Evolutionary conservation across 2,329 filamentous ascomycete genomes (phyloP), one percentile per base, ranked within the genome.

Genomic region (Cryoendolithus antarcticus): DNA sequence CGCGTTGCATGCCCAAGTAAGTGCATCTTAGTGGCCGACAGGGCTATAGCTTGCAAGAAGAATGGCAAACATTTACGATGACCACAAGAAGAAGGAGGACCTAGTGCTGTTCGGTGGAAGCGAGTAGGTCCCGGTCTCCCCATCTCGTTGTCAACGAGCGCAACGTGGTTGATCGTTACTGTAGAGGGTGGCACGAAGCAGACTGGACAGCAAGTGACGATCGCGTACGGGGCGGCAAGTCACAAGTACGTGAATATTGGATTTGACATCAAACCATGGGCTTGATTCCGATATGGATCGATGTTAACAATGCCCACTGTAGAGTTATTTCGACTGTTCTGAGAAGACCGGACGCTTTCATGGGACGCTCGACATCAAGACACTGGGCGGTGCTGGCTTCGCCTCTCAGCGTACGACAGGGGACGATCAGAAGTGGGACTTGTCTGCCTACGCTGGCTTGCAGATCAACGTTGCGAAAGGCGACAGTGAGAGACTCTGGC

Each of bases 361-460:
- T 46, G 84, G 85, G 2, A 66, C 67, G 15, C 69, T 91, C 12
- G 83, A 91, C 60, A 85, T 80, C 46, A 71, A 70, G 38, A 76
- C 82, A 0, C 74, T 91, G 0, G 83, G 83, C 19, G 83, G 82
- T 24, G 84, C 85, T 1, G 85, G 85, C 4, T 91, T 93, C 55
- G 84, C 84, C 7, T 84, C 79, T 4, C 85, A 89, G 56, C 73
- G 80, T 34, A 86, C 80, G 4, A 69, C 67, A 3, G 60, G 60
- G 30, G 73, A 76, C 6, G 62, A 70, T 30, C 60, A 68, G 9
- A 61, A 62, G 15, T 82, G 80, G 71, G 72, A 91, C 50, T 61
- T 91, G 6, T 71, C 70, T 1, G 53, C 49, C 8, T 81, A 77
- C 49, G 69, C 75, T 34, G 82, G 81, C 2, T 60, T 86, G 15